These are phyloP conservation scores for Cyberlindnera japonica DNA, from an alignment of 805 yeast species.

Conservation along the genomic window DNA sequence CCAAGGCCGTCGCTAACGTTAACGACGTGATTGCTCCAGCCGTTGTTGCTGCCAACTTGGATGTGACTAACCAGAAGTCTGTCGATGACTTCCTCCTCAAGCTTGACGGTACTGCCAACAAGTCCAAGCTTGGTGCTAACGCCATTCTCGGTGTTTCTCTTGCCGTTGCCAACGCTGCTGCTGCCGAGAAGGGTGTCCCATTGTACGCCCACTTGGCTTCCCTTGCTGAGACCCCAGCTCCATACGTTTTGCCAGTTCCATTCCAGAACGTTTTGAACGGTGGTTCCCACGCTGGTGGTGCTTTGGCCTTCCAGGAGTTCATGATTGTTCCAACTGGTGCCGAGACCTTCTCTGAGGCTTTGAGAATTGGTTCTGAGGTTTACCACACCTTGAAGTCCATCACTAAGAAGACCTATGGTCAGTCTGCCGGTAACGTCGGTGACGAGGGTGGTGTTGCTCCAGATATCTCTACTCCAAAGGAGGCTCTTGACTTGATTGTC, in stretches of 20 bases:
- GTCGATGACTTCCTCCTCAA: constrained; percentile 80
- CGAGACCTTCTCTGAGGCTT: constrained; percentile 85
- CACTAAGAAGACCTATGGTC: constrained; percentile 94
- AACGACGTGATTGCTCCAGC: constrained; percentile 95
- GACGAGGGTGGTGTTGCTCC: constrained; percentile 99
- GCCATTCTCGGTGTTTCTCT: constrained; percentile 98
- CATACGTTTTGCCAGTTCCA: constrained; percentile 97
- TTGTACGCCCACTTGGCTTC: constrained; percentile 89
- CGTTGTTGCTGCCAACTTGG: constrained; percentile 71
- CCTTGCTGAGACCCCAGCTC: constrained; percentile 65
- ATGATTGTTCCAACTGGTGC: constrained; percentile 98
- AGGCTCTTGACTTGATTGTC: constrained; percentile 92
- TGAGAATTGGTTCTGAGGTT: constrained; percentile 96
- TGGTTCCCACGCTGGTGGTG: constrained; percentile 99
- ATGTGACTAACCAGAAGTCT: constrained; percentile 81
- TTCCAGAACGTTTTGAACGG: constrained; percentile 99
- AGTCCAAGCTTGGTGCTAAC: constrained; percentile 96
- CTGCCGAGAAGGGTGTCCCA: constrained; percentile 92
- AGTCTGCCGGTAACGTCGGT: constrained; percentile 99
- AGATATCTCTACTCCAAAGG: constrained; percentile 89
- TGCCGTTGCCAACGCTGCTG: constrained; percentile 97
- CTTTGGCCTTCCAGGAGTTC: constrained; percentile 98
- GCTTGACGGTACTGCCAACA: constrained; percentile 97
- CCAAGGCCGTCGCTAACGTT: constrained; percentile 95
- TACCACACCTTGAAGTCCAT: constrained; percentile 93